Evolutionary conservation across 148 eudicot species (phyloP).

Genomic region (Beta vulgaris): DNA sequence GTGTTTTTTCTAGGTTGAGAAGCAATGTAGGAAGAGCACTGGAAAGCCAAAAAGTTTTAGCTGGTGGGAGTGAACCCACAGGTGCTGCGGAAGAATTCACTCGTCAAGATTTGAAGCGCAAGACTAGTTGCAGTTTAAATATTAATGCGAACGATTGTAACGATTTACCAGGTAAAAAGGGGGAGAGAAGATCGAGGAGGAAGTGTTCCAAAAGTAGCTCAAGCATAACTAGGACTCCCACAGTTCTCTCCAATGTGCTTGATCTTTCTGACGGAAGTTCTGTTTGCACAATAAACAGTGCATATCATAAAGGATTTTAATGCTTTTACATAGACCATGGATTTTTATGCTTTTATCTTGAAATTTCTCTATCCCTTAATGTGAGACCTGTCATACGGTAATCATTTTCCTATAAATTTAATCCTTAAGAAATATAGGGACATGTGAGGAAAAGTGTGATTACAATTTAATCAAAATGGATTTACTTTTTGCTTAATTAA

Average conservation of each 20-base stretch:
- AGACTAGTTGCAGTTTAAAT: background rate
- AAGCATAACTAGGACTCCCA: conserved; percentile 7
- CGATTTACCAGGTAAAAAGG: background rate
- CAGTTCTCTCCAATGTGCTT: background rate
- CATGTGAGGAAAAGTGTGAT: no score
- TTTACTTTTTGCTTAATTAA: no score
- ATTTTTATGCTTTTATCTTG: no score
- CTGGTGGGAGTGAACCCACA: background rate
- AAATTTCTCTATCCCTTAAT: no score
- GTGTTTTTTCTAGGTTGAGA: conserved; percentile 16
- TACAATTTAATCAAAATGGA: no score
- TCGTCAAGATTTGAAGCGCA: conserved; percentile 6
- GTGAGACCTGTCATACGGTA: no score
- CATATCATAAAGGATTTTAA: background rate
- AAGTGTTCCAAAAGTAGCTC: background rate
- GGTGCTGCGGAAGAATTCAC: background rate
- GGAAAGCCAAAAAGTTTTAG: background rate
- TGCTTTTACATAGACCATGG: no score
- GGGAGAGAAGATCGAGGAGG: conserved; percentile 1
- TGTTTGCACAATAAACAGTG: background rate
- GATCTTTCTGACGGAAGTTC: conserved; percentile 5
- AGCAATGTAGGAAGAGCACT: conserved; percentile 3
- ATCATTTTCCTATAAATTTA: no score
- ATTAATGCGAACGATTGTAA: background rate
- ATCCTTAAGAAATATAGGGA: no score